phyloP scores from a whole-genome alignment of 345 rosid species.

The Eucalyptus curtisii region DNA sequence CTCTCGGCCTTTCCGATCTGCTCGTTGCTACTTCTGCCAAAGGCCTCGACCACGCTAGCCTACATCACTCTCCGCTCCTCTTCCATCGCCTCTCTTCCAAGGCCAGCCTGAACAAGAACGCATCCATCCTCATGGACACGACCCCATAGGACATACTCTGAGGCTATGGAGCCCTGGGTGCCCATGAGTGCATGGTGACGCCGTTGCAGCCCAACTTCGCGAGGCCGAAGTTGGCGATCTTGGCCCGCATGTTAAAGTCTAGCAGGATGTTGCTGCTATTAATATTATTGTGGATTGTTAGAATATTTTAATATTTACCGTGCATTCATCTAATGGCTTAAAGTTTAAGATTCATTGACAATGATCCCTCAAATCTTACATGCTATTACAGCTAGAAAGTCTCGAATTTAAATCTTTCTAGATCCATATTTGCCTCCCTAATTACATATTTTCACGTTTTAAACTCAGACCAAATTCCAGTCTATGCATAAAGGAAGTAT shows the following conservation, averaged over 20 bases:
- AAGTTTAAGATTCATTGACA: neutral
- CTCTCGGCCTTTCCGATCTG: conserved; percentile 7
- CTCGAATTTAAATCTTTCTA: too few relatives aligned
- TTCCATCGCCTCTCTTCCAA: conserved; percentile 35
- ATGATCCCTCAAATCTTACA: neutral
- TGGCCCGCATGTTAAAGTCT: neutral
- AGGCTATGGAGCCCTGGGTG: conserved; percentile 65
- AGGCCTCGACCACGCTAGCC: conserved; percentile 11
- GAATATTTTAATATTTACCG: too few relatives aligned
- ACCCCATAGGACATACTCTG: conserved; percentile 43
- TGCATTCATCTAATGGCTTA: neutral
- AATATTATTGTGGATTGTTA: conserved; percentile 44
- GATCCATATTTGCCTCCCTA: neutral
- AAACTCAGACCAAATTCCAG: neutral
- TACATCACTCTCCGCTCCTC: conserved; percentile 32
- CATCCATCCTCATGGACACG: conserved; percentile 49
- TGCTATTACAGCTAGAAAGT: too few relatives aligned
- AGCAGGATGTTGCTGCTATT: conserved; percentile 35
- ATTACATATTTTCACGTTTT: too few relatives aligned
- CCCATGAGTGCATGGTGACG: conserved; percentile 59
- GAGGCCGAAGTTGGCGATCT: conserved; percentile 55
- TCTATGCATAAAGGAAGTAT: neutral
- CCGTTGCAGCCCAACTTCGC: conserved; percentile 1
- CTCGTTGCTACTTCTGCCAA: conserved; percentile 15
- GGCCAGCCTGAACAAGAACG: conserved; percentile 48